These are phyloP conservation scores for Chaetomiaceae sp. DNA, from an alignment of 2,329 filamentous ascomycete genomes.

Conservation along the genomic window DNA sequence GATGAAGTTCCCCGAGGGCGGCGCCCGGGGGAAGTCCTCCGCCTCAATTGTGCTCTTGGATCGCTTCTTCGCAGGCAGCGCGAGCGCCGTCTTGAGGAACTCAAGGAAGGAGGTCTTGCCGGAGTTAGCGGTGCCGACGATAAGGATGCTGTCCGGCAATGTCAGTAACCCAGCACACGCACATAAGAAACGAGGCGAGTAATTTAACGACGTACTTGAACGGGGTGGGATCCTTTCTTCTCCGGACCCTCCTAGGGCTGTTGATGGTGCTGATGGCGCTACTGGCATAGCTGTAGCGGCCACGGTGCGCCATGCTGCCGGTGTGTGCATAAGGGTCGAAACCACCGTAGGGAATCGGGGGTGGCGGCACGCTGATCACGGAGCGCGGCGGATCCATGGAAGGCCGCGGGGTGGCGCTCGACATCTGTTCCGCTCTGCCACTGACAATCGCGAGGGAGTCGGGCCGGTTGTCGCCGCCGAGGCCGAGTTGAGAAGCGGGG, in stretches of 20 bases:
- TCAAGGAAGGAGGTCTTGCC: conserved; percentile 97
- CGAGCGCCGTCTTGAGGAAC: conserved; percentile 82
- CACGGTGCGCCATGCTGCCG: conserved; percentile 94
- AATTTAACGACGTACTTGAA: conserved; percentile 72
- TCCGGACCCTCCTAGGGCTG: conserved; percentile 82
- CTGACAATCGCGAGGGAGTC: conserved; percentile 57
- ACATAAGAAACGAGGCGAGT: neutral
- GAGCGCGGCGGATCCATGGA: conserved; percentile 50
- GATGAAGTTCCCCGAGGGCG: conserved; percentile 65
- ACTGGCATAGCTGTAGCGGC: conserved; percentile 93
- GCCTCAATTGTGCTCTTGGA: conserved; percentile 47
- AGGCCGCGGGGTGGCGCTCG: conserved; percentile 34
- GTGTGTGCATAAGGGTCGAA: conserved; percentile 74
- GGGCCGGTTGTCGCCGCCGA: conserved; percentile 57
- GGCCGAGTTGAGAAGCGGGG: conserved; percentile 40
- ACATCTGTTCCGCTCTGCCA: conserved; percentile 34
- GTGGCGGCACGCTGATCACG: conserved; percentile 42
- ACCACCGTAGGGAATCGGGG: conserved; percentile 55
- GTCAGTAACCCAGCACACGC: conserved; percentile 4
- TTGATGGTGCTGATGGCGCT: conserved; percentile 87
- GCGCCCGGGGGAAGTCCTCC: conserved; percentile 49
- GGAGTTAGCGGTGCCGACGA: conserved; percentile 78
- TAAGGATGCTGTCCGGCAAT: conserved; percentile 60
- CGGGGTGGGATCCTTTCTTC: conserved; percentile 93
- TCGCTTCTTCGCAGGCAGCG: conserved; percentile 74